Conservation (phyloP, 345 rosid genomes). For the Brassica juncea region DNA sequence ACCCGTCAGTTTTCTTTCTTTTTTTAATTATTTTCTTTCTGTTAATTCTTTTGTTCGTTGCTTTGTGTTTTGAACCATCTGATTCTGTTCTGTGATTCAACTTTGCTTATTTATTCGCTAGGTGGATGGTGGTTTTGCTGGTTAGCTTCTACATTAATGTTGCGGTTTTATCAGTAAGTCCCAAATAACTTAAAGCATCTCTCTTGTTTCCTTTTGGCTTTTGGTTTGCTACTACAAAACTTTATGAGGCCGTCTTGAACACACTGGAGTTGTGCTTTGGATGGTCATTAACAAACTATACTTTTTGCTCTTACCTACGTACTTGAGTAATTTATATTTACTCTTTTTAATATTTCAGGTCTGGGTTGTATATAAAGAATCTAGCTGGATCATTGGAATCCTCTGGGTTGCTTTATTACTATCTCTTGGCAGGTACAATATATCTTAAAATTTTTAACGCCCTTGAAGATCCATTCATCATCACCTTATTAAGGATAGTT, state of each 20-base stretch:
- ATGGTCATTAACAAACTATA: neutral
- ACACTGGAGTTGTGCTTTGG: neutral
- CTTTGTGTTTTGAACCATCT: neutral
- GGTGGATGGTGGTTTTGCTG: constrained; percentile 79
- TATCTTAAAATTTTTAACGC: constrained; percentile 1
- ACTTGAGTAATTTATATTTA: neutral
- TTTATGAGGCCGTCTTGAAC: constrained; percentile 6
- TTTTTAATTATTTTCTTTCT: neutral
- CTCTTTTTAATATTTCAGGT: constrained; percentile 44
- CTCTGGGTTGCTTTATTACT: constrained; percentile 71
- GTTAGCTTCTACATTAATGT: constrained; percentile 77
- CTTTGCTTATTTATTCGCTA: constrained; percentile 30
- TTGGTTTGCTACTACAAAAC: neutral
- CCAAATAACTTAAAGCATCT: neutral
- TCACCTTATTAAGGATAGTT: neutral
- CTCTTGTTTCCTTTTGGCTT: constrained; percentile 4
- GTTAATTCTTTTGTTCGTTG: neutral
- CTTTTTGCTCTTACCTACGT: too few species aligned
- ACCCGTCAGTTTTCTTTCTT: constrained; percentile 58
- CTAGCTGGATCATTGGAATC: constrained; percentile 60
- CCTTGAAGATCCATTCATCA: neutral
- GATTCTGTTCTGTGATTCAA: neutral
- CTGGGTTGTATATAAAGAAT: constrained; percentile 88
- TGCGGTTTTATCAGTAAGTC: constrained; percentile 65
- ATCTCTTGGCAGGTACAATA: constrained; percentile 78